A percentile compares a stretch with the other conserved stretches of the same genome.
These are phyloP conservation scores for Microbotryum violaceum DNA, from an alignment of 1,284 basidiomycete species.

Conservation along the genomic window DNA sequence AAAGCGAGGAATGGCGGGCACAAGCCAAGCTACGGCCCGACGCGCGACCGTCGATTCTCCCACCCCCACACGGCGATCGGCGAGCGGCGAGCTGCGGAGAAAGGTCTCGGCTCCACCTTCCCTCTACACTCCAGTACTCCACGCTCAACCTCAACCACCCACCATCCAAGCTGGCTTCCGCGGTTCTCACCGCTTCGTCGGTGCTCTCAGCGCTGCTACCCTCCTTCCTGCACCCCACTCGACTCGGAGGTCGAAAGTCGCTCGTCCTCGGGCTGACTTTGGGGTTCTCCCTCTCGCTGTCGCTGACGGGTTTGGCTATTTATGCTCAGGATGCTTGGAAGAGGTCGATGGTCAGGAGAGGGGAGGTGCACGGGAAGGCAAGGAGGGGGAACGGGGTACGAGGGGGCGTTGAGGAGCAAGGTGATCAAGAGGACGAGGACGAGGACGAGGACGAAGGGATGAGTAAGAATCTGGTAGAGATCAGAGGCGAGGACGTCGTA, in stretches of 20 bases:
- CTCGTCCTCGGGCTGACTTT: constrained; percentile 25
- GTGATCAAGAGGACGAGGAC: too few relatives aligned
- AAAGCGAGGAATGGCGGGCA: too few relatives aligned
- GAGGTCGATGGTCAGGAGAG: constrained; percentile 1
- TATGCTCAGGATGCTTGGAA: constrained; percentile 23
- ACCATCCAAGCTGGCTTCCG: too few relatives aligned
- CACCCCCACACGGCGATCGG: too few relatives aligned
- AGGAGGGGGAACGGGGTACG: not conserved
- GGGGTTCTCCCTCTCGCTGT: constrained; percentile 25
- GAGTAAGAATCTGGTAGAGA: constrained; percentile 48
- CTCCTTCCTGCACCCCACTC: constrained; percentile 19
- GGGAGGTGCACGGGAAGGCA: not conserved
- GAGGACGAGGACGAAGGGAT: not conserved
- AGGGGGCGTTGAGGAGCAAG: too few relatives aligned
- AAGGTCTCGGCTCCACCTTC: too few relatives aligned
- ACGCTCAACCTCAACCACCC: too few relatives aligned
- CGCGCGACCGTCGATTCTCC: too few relatives aligned
- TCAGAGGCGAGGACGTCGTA: constrained; percentile 54
- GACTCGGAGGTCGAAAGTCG: constrained; percentile 6
- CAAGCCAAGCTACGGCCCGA: too few relatives aligned
- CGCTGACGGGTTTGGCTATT: constrained; percentile 21
- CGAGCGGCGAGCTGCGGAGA: too few relatives aligned
- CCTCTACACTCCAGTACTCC: too few relatives aligned
- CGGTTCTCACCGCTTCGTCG: not conserved
- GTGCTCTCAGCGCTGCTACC: constrained; percentile 4